Conservation (phyloP, 371 early-diverging fungal genomes). For the Mucor ambiguus region DNA sequence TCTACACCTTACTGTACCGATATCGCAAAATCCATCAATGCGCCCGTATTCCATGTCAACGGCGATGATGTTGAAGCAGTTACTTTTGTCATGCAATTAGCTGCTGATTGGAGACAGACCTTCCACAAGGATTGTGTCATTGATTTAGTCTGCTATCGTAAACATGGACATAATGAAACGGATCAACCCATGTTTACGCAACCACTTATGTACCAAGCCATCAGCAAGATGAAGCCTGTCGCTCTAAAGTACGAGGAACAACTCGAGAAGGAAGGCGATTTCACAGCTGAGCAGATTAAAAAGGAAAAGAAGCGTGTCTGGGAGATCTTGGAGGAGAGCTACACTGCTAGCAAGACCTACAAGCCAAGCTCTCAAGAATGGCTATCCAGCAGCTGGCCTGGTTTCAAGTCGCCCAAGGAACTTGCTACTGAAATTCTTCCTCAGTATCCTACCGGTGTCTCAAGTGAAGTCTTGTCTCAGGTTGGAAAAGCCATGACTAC, state of each 20-base stretch:
- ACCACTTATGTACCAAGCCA: constrained; percentile 94
- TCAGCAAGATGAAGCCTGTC: constrained; percentile 81
- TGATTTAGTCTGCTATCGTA: constrained; percentile 96
- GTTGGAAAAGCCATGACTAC: constrained; percentile 83
- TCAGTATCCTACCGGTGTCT: constrained; percentile 80
- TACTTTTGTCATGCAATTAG: constrained; percentile 89
- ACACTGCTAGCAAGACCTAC: constrained; percentile 86
- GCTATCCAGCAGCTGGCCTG: constrained; percentile 93
- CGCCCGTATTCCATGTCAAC: constrained; percentile 98
- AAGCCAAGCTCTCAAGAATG: constrained; percentile 89
- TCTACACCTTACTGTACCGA: constrained; percentile 97
- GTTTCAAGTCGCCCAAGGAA: constrained; percentile 81
- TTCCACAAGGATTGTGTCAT: constrained; percentile 96
- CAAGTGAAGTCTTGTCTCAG: constrained; percentile 70
- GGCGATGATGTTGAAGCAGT: constrained; percentile 97
- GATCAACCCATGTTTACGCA: constrained; percentile 98
- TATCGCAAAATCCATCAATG: constrained; percentile 94
- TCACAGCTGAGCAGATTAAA: constrained; percentile 80
- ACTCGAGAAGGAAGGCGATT: constrained; percentile 83
- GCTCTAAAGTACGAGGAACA: constrained; percentile 82
- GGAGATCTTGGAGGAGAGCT: constrained; percentile 89
- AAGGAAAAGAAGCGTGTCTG: constrained; percentile 89
- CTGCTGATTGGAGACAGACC: constrained; percentile 93
- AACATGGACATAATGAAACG: constrained; percentile 97
- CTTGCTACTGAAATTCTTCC: constrained; percentile 70